Percentiles rank a stretch among this genome's conserved stretches.
Conservation (phyloP, 2,329 filamentous ascomycete species). For the Macroventuria anomochaeta region DNA sequence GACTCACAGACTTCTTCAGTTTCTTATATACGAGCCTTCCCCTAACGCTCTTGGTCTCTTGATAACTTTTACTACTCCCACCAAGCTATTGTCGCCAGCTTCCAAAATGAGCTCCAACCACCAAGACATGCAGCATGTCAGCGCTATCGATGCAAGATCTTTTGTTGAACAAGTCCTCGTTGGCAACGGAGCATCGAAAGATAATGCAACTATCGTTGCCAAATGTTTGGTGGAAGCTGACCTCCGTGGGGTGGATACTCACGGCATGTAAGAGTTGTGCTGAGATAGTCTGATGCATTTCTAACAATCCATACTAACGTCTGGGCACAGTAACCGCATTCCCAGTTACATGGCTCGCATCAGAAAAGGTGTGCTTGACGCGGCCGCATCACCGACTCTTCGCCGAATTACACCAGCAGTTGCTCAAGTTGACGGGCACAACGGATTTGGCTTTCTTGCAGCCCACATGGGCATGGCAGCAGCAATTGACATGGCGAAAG, state of each 20-base stretch:
- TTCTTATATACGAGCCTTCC: background rate
- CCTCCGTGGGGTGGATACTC: constrained; percentile 78
- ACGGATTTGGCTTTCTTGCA: constrained; percentile 78
- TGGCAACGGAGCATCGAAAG: constrained; percentile 65
- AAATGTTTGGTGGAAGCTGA: constrained; percentile 75
- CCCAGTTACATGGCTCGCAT: constrained; percentile 79
- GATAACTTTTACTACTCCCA: background rate
- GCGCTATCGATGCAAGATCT: constrained; percentile 25
- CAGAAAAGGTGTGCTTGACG: constrained; percentile 71
- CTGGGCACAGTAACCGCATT: constrained; percentile 63
- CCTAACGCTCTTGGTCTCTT: background rate
- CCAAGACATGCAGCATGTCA: constrained; percentile 28
- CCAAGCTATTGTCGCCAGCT: background rate
- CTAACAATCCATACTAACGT: constrained; percentile 6
- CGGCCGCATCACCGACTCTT: constrained; percentile 64
- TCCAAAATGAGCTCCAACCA: constrained; percentile 7
- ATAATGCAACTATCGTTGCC: constrained; percentile 69
- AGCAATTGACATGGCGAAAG: constrained; percentile 70
- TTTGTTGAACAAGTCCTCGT: constrained; percentile 64
- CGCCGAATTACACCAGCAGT: constrained; percentile 72
- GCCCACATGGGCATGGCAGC: constrained; percentile 70
- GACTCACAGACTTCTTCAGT: background rate
- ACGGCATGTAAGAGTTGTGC: constrained; percentile 62
- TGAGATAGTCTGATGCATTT: background rate
- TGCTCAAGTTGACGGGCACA: constrained; percentile 70